These are phyloP conservation scores for Aspergillus tubingensis DNA, from an alignment of 2,329 filamentous ascomycete genomes.

Conservation along the genomic window DNA sequence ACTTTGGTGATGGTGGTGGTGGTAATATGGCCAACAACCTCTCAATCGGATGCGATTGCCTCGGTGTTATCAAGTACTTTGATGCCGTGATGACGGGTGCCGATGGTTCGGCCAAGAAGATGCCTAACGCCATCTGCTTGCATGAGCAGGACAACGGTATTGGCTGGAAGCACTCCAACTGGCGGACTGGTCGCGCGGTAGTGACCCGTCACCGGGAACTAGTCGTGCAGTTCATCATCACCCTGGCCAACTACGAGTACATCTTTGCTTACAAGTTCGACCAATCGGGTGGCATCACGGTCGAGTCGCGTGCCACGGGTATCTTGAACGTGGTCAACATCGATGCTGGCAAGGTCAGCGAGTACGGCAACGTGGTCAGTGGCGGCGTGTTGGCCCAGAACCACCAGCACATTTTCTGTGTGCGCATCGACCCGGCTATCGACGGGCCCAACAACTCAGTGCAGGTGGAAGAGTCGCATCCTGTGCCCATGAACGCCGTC, in stretches of 20 bases:
- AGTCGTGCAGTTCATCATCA: slow-evolving; percentile 67
- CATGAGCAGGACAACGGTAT: slow-evolving; percentile 69
- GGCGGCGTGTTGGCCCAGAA: slow-evolving; percentile 67
- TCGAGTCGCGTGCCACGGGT: slow-evolving; percentile 69
- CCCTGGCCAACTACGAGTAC: slow-evolving; percentile 55
- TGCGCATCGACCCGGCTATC: slow-evolving; percentile 63
- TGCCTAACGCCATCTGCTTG: slow-evolving; percentile 66
- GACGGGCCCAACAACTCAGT: slow-evolving; percentile 58
- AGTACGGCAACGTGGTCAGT: slow-evolving; percentile 67
- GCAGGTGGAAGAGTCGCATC: slow-evolving; percentile 58
- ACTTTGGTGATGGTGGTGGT: slow-evolving; percentile 69
- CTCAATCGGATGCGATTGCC: slow-evolving; percentile 49
- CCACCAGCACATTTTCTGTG: slow-evolving; percentile 74
- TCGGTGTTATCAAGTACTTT: slow-evolving; percentile 69
- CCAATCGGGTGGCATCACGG: slow-evolving; percentile 63
- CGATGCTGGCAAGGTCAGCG: slow-evolving; percentile 60
- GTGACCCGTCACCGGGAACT: slow-evolving; percentile 63
- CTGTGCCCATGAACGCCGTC: slow-evolving; percentile 56
- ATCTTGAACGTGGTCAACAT: slow-evolving; percentile 67
- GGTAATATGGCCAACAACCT: slow-evolving; percentile 70
- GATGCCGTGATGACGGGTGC: slow-evolving; percentile 57
- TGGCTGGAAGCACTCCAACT: slow-evolving; percentile 70
- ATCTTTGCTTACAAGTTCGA: slow-evolving; percentile 53
- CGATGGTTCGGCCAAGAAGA: slow-evolving; percentile 56
- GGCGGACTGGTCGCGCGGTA: slow-evolving; percentile 63